Percentiles rank a stretch among this genome's conserved stretches.
Conservation (phyloP, 1,139 yeast species). For the Geotrichum reessii region DNA sequence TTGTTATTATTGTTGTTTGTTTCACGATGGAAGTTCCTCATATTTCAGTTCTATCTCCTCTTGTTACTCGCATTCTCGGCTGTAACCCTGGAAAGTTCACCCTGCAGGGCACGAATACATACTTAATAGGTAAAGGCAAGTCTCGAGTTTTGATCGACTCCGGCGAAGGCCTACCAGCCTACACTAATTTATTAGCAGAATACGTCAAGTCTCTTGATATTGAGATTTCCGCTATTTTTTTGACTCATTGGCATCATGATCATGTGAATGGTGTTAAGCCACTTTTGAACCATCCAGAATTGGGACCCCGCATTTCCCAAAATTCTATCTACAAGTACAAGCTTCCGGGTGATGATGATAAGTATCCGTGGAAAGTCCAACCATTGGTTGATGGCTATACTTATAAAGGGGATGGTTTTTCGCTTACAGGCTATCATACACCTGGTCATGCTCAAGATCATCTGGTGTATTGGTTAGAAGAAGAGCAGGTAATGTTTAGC, state of each 20-base stretch:
- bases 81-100: conserved; percentile 39
- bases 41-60: conserved; percentile 35
- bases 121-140: conserved; percentile 36
- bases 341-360: conserved; percentile 10
- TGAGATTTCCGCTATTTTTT: conserved; percentile 31
- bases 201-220: conserved; percentile 28
- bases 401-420: conserved; percentile 33
- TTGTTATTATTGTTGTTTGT: not conserved
- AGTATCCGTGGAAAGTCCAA: conserved; percentile 16
- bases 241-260: conserved; percentile 41
- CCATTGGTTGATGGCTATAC: conserved; percentile 30
- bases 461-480: conserved; percentile 34
- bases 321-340: conserved; percentile 14
- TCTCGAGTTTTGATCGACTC: conserved; percentile 37
- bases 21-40: conserved; percentile 23
- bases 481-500: conserved; percentile 36
- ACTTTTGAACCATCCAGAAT: conserved; percentile 19
- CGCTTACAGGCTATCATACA: conserved; percentile 32
- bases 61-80: conserved; percentile 38
- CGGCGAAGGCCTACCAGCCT: conserved; percentile 37
- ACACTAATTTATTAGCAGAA: conserved; percentile 26
- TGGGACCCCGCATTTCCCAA: conserved; percentile 9
- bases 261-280: conserved; percentile 35
- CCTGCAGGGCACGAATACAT: conserved; percentile 41
- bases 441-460: conserved; percentile 42